A percentile compares a stretch with the other conserved stretches of the same genome.
Conservation (phyloP, 2,329 filamentous ascomycete species). For the Arthroderma uncinatum region DNA sequence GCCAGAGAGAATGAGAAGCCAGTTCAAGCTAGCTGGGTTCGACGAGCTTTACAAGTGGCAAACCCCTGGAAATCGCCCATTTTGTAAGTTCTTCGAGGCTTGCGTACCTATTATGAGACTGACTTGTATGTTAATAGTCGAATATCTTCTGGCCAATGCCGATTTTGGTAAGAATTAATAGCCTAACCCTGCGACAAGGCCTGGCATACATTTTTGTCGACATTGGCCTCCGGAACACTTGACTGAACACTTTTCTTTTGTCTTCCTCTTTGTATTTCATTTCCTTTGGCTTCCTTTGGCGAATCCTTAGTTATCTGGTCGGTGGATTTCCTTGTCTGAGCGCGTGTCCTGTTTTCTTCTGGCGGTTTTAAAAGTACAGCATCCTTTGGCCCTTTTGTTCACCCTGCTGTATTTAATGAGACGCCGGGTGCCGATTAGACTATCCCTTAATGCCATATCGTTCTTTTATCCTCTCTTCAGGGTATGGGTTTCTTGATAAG, state of each 20-base stretch:
- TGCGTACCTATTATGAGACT: neutral
- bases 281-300: no score
- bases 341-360: neutral
- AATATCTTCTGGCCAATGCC: neutral
- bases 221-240: no score
- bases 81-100: neutral
- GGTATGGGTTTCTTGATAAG: no score
- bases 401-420: neutral
- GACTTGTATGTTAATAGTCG: neutral
- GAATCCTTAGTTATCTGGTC: no score
- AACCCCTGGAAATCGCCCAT: neutral
- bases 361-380: neutral
- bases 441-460: no score
- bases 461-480: no score
- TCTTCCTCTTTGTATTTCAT: no score
- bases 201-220: no score
- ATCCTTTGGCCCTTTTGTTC: neutral
- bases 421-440: neutral
- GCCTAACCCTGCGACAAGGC: no score
- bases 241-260: no score
- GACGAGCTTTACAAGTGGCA: neutral
- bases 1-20: slow-evolving; percentile 3
- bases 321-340: no score
- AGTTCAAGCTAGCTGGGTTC: slow-evolving; percentile 5
- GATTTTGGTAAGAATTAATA: neutral